A percentile compares a stretch with the other conserved stretches of the same genome.
Evolutionary conservation across 1,139 yeast species (phyloP).

Genomic region (Sugiyamaella grinbergsii): DNA sequence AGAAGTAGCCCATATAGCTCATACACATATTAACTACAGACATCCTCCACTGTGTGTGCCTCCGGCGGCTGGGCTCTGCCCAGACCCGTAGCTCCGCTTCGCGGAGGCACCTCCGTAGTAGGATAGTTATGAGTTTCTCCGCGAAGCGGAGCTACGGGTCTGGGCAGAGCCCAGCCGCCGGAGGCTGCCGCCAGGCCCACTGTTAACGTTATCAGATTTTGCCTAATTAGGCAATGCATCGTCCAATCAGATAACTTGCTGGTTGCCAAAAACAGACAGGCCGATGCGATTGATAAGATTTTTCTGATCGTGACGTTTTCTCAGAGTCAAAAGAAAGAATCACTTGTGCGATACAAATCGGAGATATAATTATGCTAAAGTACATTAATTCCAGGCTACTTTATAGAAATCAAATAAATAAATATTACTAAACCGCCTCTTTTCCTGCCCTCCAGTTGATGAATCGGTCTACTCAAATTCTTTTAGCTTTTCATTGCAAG

Average conservation of each 20-base stretch:
- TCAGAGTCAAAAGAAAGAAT: too few species aligned
- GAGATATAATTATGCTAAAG: background rate
- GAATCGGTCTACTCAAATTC: constrained; percentile 17
- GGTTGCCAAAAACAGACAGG: constrained; percentile 15
- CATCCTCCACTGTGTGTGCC: too few species aligned
- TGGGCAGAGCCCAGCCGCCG: constrained; percentile 14
- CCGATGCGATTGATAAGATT: constrained; percentile 18
- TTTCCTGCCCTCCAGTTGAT: background rate
- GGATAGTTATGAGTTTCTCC: too few species aligned
- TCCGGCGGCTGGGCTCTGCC: too few species aligned
- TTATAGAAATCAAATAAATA: constrained; percentile 5
- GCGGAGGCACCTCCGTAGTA: background rate
- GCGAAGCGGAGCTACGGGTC: too few species aligned
- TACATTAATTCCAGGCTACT: background rate
- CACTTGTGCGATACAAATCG: too few species aligned
- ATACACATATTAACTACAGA: background rate
- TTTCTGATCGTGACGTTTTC: too few species aligned
- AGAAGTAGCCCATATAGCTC: background rate
- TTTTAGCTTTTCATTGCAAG: constrained; percentile 37
- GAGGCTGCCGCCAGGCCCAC: background rate
- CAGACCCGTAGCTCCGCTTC: background rate
- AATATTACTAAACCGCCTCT: background rate
- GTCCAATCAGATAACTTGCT: constrained; percentile 15
- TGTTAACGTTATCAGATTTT: background rate
- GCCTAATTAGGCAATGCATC: background rate